These are phyloP conservation scores for Xylaria castorea DNA, from an alignment of 495 filamentous ascomycete species.

Conservation along the genomic window DNA sequence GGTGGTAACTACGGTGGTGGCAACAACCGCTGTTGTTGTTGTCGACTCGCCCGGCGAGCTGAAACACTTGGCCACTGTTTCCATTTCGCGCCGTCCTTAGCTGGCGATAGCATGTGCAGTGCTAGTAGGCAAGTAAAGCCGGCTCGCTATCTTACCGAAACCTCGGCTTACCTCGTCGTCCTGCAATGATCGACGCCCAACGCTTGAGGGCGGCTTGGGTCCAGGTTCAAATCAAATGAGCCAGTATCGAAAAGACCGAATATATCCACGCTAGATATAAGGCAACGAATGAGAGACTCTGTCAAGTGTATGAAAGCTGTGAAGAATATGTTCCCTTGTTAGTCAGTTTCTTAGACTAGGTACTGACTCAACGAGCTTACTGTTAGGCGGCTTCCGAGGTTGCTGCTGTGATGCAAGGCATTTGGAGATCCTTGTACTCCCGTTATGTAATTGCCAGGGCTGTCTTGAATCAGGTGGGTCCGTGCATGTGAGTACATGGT, in stretches of 20 bases:
- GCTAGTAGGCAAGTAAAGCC: conserved; percentile 3
- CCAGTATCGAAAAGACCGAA: not conserved
- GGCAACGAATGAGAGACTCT: not conserved
- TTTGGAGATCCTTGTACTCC: not conserved
- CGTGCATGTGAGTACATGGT: too few relatives aligned
- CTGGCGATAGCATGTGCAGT: conserved; percentile 4
- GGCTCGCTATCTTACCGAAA: not conserved
- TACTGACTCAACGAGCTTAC: not conserved
- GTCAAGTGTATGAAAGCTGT: not conserved
- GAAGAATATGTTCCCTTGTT: not conserved
- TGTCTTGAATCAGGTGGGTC: too few relatives aligned
- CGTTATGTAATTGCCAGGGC: not conserved
- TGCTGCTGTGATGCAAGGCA: not conserved
- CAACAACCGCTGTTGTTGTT: conserved; percentile 39
- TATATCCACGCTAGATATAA: not conserved
- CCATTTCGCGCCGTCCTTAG: conserved; percentile 27
- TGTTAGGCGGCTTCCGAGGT: not conserved
- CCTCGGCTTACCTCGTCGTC: conserved; percentile 14
- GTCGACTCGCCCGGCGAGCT: conserved; percentile 28
- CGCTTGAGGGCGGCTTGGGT: not conserved
- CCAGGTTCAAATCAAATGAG: not conserved
- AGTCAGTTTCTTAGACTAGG: not conserved
- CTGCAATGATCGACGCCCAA: not conserved
- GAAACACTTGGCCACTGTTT: conserved; percentile 34
- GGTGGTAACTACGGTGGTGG: conserved; percentile 42